Evolutionary conservation across 2,329 filamentous ascomycete genomes (phyloP).

Genomic region (Neocucurbitaria cava): DNA sequence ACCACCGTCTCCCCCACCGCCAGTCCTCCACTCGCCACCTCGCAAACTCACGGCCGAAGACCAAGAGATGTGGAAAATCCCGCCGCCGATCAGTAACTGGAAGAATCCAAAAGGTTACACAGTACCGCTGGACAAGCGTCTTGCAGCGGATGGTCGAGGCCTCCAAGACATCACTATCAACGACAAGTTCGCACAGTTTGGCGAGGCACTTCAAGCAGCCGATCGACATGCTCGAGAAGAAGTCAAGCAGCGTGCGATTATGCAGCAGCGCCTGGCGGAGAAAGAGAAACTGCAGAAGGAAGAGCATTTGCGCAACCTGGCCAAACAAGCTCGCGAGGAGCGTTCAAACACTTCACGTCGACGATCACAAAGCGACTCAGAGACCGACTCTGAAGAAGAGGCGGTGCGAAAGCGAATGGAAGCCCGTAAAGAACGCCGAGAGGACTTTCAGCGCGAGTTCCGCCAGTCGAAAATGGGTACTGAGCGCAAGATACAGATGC

Average conservation of each 20-base stretch:
- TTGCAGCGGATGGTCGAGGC: slow-evolving; percentile 91
- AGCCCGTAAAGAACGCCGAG: slow-evolving; percentile 76
- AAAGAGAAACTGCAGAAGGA: slow-evolving; percentile 97
- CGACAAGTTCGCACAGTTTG: slow-evolving; percentile 97
- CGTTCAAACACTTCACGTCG: slow-evolving; percentile 59
- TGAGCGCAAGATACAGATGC: slow-evolving; percentile 87
- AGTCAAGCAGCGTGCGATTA: slow-evolving; percentile 86
- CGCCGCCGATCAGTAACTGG: slow-evolving; percentile 94
- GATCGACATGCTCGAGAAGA: slow-evolving; percentile 95
- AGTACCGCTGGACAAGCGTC: slow-evolving; percentile 90
- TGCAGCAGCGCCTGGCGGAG: slow-evolving; percentile 96
- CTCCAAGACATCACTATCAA: slow-evolving; percentile 95
- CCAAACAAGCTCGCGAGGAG: slow-evolving; percentile 90
- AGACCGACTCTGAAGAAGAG: slow-evolving; percentile 65
- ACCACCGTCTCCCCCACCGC: slow-evolving; percentile 89
- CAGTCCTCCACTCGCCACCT: slow-evolving; percentile 93
- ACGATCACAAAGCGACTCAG: slow-evolving; percentile 52
- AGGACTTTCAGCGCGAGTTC: slow-evolving; percentile 86
- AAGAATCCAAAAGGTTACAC: slow-evolving; percentile 99
- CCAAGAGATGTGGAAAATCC: slow-evolving; percentile 94
- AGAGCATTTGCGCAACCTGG: slow-evolving; percentile 84
- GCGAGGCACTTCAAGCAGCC: slow-evolving; percentile 91
- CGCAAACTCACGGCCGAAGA: slow-evolving; percentile 95
- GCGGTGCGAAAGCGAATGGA: slow-evolving; percentile 78
- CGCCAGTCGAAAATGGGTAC: slow-evolving; percentile 95